These are phyloP conservation scores for Fusarium sp. DNA, from an alignment of 2,329 filamentous ascomycete species.

Conservation along the genomic window DNA sequence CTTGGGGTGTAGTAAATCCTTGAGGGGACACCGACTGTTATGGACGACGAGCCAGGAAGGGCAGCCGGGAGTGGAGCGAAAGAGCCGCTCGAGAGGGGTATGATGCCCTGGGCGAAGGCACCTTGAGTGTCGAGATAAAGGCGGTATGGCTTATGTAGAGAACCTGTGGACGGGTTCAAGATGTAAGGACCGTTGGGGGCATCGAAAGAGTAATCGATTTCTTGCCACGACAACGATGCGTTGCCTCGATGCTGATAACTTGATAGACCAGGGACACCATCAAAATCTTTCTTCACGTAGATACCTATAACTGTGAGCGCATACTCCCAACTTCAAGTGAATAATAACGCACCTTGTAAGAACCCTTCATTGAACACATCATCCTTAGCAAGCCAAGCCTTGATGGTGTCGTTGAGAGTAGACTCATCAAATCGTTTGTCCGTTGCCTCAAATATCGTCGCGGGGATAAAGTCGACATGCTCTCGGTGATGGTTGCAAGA, in stretches of 20 bases:
- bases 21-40: neutral
- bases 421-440: neutral
- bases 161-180: neutral
- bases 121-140: neutral
- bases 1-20: neutral
- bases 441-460: neutral
- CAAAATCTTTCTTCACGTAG: neutral
- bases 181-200: neutral
- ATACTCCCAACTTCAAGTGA: neutral
- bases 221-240: neutral
- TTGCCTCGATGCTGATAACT: neutral
- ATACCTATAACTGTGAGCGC: neutral
- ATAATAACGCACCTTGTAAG: neutral
- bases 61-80: neutral
- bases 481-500: neutral
- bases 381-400: neutral
- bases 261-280: rapidly evolving
- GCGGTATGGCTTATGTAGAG: neutral
- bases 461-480: neutral
- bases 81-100: neutral
- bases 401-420: too few species aligned
- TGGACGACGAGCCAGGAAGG: neutral
- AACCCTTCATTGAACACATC: neutral
- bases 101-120: neutral
- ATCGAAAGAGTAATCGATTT: neutral